Percentiles rank a stretch among this genome's conserved stretches.
Conservation (phyloP, 2,329 filamentous ascomycete genomes). For the Leptographium radiaticola region DNA sequence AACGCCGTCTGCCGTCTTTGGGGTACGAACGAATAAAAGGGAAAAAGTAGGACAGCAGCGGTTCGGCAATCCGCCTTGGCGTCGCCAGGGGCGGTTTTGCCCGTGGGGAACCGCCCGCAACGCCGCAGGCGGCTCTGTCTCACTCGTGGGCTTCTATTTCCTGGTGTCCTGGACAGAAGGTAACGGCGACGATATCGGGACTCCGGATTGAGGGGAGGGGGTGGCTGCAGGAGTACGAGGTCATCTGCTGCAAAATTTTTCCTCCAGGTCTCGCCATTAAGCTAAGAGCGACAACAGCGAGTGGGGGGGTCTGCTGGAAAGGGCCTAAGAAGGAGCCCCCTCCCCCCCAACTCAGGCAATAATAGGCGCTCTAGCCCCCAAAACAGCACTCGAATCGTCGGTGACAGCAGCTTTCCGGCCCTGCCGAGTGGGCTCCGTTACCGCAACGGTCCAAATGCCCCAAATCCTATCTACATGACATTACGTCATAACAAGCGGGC, state of each 20-base stretch:
- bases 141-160: too few relatives aligned
- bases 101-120: too few relatives aligned
- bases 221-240: not conserved
- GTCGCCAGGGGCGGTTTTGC: too few relatives aligned
- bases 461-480: not conserved
- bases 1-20: too few relatives aligned
- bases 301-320: not conserved
- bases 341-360: not conserved
- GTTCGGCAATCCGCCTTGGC: too few relatives aligned
- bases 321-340: not conserved
- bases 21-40: too few relatives aligned
- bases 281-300: not conserved
- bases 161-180: too few relatives aligned
- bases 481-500: not conserved
- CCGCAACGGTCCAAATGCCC: not conserved
- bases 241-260: not conserved
- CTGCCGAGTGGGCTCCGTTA: constrained; percentile 1
- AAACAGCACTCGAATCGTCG: not conserved
- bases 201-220: not conserved
- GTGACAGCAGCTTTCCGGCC: not conserved
- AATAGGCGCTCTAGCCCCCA: not conserved
- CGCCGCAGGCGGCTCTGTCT: too few relatives aligned
- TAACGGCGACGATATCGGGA: not conserved
- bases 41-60: too few relatives aligned
- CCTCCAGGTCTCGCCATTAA: not conserved